phyloP scores from a whole-genome alignment of 2,329 filamentous ascomycete species.

The Fusarium albosuccineum region DNA sequence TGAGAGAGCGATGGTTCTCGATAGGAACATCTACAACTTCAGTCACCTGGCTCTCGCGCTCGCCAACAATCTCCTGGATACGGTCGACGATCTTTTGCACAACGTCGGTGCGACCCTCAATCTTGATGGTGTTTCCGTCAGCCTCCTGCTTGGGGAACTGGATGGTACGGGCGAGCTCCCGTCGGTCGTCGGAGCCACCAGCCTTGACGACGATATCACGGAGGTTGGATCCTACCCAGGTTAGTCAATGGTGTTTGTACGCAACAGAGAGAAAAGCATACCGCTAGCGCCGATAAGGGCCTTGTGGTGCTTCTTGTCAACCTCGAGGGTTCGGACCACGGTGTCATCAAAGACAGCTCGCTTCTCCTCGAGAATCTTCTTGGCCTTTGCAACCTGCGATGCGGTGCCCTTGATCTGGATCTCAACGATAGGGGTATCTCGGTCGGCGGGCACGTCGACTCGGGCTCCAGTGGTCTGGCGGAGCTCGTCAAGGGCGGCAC shows the following conservation, averaged over 20 bases:
- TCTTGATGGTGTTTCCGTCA: slow-evolving; percentile 84
- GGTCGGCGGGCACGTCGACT: slow-evolving; percentile 89
- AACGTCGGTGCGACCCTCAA: slow-evolving; percentile 86
- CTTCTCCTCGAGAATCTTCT: slow-evolving; percentile 90
- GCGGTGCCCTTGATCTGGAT: slow-evolving; percentile 95
- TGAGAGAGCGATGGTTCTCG: slow-evolving; percentile 90
- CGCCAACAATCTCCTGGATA: slow-evolving; percentile 84
- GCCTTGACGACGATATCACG: slow-evolving; percentile 88
- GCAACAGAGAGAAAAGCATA: slow-evolving; percentile 60
- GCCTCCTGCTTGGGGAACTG: slow-evolving; percentile 93
- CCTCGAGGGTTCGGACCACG: slow-evolving; percentile 83
- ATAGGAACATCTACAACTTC: slow-evolving; percentile 85
- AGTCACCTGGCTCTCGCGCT: slow-evolving; percentile 85
- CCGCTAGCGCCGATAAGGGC: slow-evolving; percentile 89
- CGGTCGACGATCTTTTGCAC: slow-evolving; percentile 90
- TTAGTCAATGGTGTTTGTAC: slow-evolving; percentile 46
- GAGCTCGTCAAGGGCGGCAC: slow-evolving; percentile 90
- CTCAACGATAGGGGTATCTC: slow-evolving; percentile 82
- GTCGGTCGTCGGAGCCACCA: slow-evolving; percentile 88
- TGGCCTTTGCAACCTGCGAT: slow-evolving; percentile 88
- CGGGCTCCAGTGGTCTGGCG: slow-evolving; percentile 86
- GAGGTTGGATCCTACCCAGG: slow-evolving; percentile 79
- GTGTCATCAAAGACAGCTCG: slow-evolving; percentile 90
- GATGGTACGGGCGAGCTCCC: slow-evolving; percentile 87
- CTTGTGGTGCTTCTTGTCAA: slow-evolving; percentile 96